Percentiles rank a stretch among this genome's conserved stretches.
phyloP scores from a whole-genome alignment of 2,329 filamentous ascomycete species.

The Raffaelea arxii region DNA sequence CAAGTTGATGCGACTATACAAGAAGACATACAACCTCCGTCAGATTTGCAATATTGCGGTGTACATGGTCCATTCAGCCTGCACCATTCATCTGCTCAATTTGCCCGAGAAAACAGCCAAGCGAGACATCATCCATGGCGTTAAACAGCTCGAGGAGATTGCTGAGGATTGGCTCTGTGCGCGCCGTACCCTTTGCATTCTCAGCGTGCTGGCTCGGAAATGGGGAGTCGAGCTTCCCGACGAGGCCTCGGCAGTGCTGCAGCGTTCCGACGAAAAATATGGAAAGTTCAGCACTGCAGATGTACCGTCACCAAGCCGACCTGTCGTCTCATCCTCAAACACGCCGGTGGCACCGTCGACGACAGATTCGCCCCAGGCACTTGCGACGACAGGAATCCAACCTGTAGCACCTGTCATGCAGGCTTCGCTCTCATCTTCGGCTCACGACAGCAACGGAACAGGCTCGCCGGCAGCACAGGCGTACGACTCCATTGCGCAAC shows the following conservation, averaged over 20 bases:
- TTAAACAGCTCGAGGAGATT: constrained; percentile 90
- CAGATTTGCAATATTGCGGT: constrained; percentile 96
- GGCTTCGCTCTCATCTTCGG: too few species aligned
- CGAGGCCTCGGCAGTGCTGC: constrained; percentile 68
- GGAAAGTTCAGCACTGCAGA: constrained; percentile 58
- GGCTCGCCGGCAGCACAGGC: constrained; percentile 10
- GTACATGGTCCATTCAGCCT: constrained; percentile 90
- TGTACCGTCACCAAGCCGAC: constrained; percentile 41
- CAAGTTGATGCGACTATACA: constrained; percentile 89
- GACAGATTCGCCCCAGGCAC: constrained; percentile 17
- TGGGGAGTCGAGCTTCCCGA: constrained; percentile 83
- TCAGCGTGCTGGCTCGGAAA: constrained; percentile 76
- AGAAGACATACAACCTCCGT: constrained; percentile 78
- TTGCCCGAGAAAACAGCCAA: constrained; percentile 85
- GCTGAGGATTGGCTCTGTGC: constrained; percentile 91
- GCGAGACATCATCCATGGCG: constrained; percentile 80
- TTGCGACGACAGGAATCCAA: too few species aligned
- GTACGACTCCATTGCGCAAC: constrained; percentile 13
- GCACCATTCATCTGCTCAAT: constrained; percentile 89
- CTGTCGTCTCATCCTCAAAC: not conserved
- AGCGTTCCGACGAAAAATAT: constrained; percentile 70
- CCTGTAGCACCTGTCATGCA: too few species aligned
- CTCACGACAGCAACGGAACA: too few species aligned
- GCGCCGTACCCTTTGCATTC: constrained; percentile 71
- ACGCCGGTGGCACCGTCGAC: constrained; percentile 4